Evolutionary conservation across 345 rosid species (phyloP).

Genomic region (Dimocarpus longan): DNA sequence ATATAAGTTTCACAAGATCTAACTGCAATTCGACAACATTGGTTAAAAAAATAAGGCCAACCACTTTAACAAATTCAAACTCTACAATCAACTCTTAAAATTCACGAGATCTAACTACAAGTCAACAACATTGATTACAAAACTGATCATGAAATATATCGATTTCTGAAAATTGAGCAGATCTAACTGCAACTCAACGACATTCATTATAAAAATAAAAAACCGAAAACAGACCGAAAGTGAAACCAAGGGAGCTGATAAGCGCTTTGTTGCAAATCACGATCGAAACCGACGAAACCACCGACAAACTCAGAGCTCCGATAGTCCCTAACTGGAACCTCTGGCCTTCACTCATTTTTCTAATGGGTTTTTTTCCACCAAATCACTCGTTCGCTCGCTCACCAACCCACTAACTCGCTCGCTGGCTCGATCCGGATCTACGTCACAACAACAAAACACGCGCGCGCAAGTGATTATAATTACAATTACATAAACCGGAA

Average conservation of each 20-base stretch:
- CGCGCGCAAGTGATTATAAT: background rate
- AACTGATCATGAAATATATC: no score
- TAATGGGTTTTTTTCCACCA: conserved; percentile 18
- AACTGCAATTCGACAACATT: background rate
- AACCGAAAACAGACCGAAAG: conserved; percentile 60
- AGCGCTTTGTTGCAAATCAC: conserved; percentile 99
- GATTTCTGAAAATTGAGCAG: background rate
- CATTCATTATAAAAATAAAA: background rate
- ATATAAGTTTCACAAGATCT: background rate
- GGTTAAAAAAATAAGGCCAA: no score
- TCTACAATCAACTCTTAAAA: background rate
- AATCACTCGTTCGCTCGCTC: conserved; percentile 1
- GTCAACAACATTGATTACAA: background rate
- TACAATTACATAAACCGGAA: conserved; percentile 9
- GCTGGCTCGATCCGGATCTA: conserved; percentile 54
- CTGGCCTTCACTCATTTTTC: conserved; percentile 77
- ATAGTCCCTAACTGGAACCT: conserved; percentile 94
- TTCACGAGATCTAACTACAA: conserved; percentile 13
- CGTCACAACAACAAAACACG: conserved; percentile 16
- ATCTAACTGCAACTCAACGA: conserved; percentile 1
- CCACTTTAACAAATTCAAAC: no score
- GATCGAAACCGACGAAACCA: conserved; percentile 98
- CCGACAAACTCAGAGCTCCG: conserved; percentile 93
- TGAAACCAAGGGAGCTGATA: conserved; percentile 95
- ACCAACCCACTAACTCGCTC: background rate